Evolutionary conservation across 768 basidiomycete species (phyloP).

Genomic region (Gautieria morchelliformis): DNA sequence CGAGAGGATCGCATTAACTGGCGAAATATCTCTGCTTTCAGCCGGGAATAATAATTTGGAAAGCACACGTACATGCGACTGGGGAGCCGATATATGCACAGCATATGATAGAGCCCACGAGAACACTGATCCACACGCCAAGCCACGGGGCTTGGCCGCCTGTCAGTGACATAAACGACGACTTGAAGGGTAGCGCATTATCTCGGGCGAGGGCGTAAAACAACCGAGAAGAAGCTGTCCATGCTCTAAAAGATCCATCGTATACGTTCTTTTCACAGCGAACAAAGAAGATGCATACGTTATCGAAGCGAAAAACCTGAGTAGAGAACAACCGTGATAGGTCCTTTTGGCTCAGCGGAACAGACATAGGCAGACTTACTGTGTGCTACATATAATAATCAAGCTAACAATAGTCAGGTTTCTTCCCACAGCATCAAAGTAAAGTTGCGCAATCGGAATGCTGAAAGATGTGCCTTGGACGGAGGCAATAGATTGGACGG

Average conservation of each 20-base stretch:
- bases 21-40: neutral
- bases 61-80: conserved; percentile 37
- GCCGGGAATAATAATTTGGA: neutral
- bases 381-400: conserved; percentile 37
- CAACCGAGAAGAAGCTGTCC: conserved; percentile 46
- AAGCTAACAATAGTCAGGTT: conserved; percentile 41
- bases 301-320: conserved; percentile 36
- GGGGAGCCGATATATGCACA: conserved; percentile 50
- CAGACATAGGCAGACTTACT: conserved; percentile 17
- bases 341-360: neutral
- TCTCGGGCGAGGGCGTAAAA: conserved; percentile 50
- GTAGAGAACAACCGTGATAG: neutral
- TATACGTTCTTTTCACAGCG: neutral
- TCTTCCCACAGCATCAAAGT: conserved; percentile 42
- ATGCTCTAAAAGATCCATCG: conserved; percentile 22
- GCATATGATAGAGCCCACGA: conserved; percentile 43
- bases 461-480: conserved; percentile 42
- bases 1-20: neutral
- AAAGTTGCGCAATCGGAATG: conserved; percentile 53
- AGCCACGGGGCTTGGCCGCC: conserved; percentile 43
- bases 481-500: conserved; percentile 40
- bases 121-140: conserved; percentile 46
- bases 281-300: conserved; percentile 18
- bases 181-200: conserved; percentile 39
- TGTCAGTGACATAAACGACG: conserved; percentile 40